Evolutionary conservation across 495 filamentous ascomycete genomes (phyloP).

Genomic region (Penicillium daleae): DNA sequence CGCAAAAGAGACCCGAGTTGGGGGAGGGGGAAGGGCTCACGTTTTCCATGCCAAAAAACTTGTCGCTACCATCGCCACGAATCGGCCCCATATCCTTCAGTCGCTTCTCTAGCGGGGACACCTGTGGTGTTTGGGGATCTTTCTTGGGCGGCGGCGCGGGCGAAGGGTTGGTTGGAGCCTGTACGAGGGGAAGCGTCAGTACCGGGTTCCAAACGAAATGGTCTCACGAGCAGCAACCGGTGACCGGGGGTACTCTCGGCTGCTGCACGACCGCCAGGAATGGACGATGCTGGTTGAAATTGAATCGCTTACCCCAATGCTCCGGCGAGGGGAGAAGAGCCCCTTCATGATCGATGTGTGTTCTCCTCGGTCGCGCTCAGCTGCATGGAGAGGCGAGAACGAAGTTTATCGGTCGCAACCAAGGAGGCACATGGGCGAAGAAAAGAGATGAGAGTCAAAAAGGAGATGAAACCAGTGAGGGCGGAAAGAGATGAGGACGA

Average conservation of each 20-base stretch:
- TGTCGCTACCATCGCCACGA: constrained; percentile 88
- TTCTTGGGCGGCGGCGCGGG: constrained; percentile 63
- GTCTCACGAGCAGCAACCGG: constrained; percentile 17
- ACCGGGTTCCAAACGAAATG: constrained; percentile 17
- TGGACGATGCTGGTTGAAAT: constrained; percentile 20
- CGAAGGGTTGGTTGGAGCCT: constrained; percentile 51
- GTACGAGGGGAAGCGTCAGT: constrained; percentile 22
- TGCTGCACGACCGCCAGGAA: constrained; percentile 24
- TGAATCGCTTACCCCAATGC: constrained; percentile 44
- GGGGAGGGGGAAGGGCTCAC: constrained; percentile 54
- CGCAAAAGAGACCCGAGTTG: neutral
- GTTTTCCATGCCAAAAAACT: constrained; percentile 98
- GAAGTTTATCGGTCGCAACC: constrained; percentile 2
- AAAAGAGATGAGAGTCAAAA: constrained; percentile 5
- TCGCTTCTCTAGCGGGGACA: constrained; percentile 83
- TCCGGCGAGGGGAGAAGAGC: constrained; percentile 47
- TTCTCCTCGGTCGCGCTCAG: constrained; percentile 29
- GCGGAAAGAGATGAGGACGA: constrained; percentile 7
- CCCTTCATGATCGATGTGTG: constrained; percentile 44
- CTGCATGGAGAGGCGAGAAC: constrained; percentile 37
- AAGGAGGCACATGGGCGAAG: constrained; percentile 18
- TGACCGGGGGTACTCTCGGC: neutral
- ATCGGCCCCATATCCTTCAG: constrained; percentile 77
- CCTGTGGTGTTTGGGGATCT: constrained; percentile 66
- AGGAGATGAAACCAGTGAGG: neutral